Evolutionary conservation across 139 green algal genomes (phyloP).

Genomic region (Trebouxia sp.): DNA sequence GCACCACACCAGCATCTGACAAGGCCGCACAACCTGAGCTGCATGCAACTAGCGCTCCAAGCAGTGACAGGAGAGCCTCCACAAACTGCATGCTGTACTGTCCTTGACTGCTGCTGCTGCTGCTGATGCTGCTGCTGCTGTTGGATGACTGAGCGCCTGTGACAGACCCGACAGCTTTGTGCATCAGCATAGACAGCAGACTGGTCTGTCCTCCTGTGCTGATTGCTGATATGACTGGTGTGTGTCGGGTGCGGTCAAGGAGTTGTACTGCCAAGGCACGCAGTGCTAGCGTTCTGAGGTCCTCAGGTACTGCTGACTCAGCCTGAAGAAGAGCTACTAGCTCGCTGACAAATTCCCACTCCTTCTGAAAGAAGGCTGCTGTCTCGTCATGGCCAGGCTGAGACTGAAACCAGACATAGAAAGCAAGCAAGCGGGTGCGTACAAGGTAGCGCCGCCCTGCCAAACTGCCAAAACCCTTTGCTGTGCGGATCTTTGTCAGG

Average conservation of each 20-base stretch:
- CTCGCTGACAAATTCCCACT: slow-evolving; percentile 80
- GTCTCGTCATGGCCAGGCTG: slow-evolving; percentile 69
- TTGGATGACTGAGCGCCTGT: background rate
- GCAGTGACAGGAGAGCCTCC: slow-evolving; percentile 83
- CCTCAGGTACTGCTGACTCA: slow-evolving; percentile 59
- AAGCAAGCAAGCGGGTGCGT: slow-evolving; percentile 76
- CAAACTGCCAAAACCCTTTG: slow-evolving; percentile 57
- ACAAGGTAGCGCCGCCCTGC: slow-evolving; percentile 58
- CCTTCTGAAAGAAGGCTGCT: slow-evolving; percentile 59
- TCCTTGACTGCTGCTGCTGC: background rate
- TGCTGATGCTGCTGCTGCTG: background rate
- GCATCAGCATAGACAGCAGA: slow-evolving; percentile 79
- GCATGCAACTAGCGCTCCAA: slow-evolving; percentile 71
- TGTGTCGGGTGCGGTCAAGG: slow-evolving; percentile 72
- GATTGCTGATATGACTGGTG: slow-evolving; percentile 67
- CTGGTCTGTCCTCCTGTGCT: slow-evolving; percentile 70
- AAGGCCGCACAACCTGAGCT: slow-evolving; percentile 74
- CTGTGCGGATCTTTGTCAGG: slow-evolving; percentile 61
- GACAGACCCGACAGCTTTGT: slow-evolving; percentile 50
- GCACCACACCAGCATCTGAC: slow-evolving; percentile 80
- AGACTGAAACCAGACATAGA: slow-evolving; percentile 77
- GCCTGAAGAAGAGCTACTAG: slow-evolving; percentile 73
- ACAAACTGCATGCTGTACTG: slow-evolving; percentile 63
- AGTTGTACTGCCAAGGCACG: slow-evolving; percentile 71
- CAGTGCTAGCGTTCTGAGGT: slow-evolving; percentile 75